Conservation (phyloP, 1,284 basidiomycete genomes). For the Ustilago sp. region DNA sequence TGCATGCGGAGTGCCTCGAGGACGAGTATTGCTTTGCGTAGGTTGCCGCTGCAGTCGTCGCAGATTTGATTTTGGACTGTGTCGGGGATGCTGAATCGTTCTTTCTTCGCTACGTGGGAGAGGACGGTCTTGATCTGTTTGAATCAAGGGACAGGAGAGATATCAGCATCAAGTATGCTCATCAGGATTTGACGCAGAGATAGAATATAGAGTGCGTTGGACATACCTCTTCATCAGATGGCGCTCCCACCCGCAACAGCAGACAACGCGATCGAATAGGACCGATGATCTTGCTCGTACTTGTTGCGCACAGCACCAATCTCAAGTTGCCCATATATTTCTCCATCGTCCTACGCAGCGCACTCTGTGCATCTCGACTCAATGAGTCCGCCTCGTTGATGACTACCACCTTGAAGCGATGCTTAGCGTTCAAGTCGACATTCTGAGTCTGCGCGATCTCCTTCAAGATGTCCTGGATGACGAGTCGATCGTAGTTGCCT, state of each 20-base stretch:
- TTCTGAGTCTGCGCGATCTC: slow-evolving; percentile 99
- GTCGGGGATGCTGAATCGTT: slow-evolving; percentile 83
- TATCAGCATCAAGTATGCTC: not conserved
- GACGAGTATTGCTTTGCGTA: slow-evolving; percentile 92
- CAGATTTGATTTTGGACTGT: slow-evolving; percentile 81
- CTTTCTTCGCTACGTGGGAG: slow-evolving; percentile 81
- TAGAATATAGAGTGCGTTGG: slow-evolving; percentile 1
- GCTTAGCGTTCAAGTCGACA: slow-evolving; percentile 93
- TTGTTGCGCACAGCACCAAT: slow-evolving; percentile 97
- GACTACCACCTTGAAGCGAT: slow-evolving; percentile 98
- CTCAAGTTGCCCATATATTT: slow-evolving; percentile 97
- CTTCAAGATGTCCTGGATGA: slow-evolving; percentile 96
- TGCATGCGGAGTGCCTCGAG: slow-evolving; percentile 93
- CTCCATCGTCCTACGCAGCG: slow-evolving; percentile 97
- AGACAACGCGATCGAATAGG: slow-evolving; percentile 96
- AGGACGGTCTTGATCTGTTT: slow-evolving; percentile 83
- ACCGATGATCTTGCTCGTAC: slow-evolving; percentile 94
- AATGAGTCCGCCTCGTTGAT: slow-evolving; percentile 98
- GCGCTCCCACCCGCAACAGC: slow-evolving; percentile 91
- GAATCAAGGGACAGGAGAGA: not conserved
- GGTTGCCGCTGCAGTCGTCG: slow-evolving; percentile 85
- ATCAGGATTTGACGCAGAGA: not conserved
- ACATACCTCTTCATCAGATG: slow-evolving; percentile 76
- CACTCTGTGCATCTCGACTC: slow-evolving; percentile 94
- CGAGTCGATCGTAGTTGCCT: slow-evolving; percentile 92